phyloP scores from a whole-genome alignment of 257 asterid genomes.

The Marsdenia floribunda region DNA sequence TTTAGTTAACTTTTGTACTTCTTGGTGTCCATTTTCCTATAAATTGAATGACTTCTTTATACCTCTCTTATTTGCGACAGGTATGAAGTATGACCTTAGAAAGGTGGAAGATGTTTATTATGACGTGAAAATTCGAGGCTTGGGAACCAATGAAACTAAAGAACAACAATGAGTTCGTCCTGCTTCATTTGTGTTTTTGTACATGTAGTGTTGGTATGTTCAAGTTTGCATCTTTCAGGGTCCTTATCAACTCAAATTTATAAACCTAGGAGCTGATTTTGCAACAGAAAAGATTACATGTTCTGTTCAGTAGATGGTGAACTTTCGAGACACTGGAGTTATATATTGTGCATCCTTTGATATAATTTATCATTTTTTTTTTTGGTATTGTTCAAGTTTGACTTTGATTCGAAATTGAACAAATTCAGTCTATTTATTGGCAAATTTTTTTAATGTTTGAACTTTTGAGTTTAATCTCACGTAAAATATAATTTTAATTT shows the following conservation, averaged over 20 bases:
- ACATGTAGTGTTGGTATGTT: neutral
- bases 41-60: neutral
- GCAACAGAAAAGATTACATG: too few relatives aligned
- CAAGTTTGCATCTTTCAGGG: neutral
- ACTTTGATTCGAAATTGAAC: too few relatives aligned
- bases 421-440: too few relatives aligned
- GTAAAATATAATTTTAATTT: too few relatives aligned
- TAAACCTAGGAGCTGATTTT: neutral
- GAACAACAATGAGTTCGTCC: constrained; percentile 24
- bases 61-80: constrained; percentile 29
- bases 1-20: neutral
- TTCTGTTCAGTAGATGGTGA: neutral
- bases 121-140: constrained; percentile 88
- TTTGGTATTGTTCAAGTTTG: too few relatives aligned
- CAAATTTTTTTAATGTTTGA: too few relatives aligned
- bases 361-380: too few relatives aligned
- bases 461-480: too few relatives aligned
- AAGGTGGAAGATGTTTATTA: constrained; percentile 87
- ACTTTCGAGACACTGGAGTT: neutral
- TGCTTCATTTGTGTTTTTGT: neutral
- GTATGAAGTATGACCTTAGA: constrained; percentile 94
- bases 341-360: neutral
- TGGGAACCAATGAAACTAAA: constrained; percentile 39
- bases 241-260: neutral
- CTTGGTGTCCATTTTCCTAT: neutral